Evolutionary conservation across 345 rosid genomes (phyloP).

Genomic region (Dipteronia sinensis): DNA sequence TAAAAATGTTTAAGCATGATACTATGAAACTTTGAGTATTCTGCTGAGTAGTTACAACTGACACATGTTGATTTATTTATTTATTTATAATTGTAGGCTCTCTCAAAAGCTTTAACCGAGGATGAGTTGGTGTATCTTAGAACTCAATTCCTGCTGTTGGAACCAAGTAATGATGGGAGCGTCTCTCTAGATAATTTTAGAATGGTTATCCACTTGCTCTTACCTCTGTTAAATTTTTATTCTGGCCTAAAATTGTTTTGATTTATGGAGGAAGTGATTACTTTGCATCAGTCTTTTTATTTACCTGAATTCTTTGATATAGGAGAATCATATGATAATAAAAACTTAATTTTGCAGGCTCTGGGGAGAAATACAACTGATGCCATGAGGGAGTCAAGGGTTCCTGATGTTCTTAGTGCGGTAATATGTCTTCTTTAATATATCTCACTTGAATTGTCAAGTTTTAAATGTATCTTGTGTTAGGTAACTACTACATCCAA

Average conservation of each 20-base stretch:
- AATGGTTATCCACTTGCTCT: slow-evolving; percentile 46
- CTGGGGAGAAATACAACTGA: slow-evolving; percentile 58
- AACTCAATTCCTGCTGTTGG: slow-evolving; percentile 67
- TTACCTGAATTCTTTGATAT: not conserved
- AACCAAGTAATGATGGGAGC: slow-evolving; percentile 72
- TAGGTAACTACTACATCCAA: not conserved
- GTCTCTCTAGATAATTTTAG: slow-evolving; percentile 70
- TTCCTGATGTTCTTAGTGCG: slow-evolving; percentile 53
- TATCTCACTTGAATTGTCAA: not conserved
- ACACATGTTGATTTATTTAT: not conserved
- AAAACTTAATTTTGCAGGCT: slow-evolving; percentile 41
- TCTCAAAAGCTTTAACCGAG: slow-evolving; percentile 74
- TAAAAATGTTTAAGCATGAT: not conserved
- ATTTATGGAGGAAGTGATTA: not conserved
- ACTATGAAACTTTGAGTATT: not conserved
- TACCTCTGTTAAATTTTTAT: slow-evolving; percentile 11
- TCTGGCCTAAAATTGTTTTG: slow-evolving; percentile 3
- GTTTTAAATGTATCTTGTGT: not conserved
- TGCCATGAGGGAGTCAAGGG: slow-evolving; percentile 77
- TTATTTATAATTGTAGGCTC: slow-evolving; percentile 47
- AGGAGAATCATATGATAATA: too few species aligned
- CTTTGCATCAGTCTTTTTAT: not conserved
- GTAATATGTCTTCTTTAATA: slow-evolving; percentile 31
- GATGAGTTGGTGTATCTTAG: slow-evolving; percentile 77
- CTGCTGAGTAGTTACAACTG: slow-evolving; percentile 7